phyloP scores from a whole-genome alignment of 768 basidiomycete species.

The Pulveroboletus sp. region DNA sequence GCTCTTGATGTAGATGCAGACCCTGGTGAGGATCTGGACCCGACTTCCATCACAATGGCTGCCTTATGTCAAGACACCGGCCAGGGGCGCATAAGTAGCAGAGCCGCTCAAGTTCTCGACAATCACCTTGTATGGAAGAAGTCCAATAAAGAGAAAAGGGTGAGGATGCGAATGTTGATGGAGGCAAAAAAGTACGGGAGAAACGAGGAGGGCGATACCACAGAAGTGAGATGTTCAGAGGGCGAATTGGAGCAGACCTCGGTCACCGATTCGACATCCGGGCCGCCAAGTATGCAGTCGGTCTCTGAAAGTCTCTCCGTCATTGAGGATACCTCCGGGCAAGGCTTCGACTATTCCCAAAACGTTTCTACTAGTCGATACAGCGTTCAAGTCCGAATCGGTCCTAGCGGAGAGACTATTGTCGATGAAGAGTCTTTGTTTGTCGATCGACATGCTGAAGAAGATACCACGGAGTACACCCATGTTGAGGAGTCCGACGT shows the following conservation, averaged over 20 bases:
- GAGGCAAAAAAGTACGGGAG: conserved; percentile 75
- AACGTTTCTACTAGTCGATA: conserved; percentile 62
- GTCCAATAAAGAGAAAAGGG: conserved; percentile 61
- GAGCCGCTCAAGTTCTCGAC: conserved; percentile 63
- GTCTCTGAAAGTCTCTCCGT: conserved; percentile 11
- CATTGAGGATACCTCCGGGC: conserved; percentile 43
- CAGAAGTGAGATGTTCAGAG: conserved; percentile 9
- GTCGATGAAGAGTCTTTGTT: conserved; percentile 82
- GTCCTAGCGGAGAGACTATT: conserved; percentile 81
- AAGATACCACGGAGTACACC: conserved; percentile 66
- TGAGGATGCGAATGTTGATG: conserved; percentile 55
- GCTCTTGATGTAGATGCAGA: conserved; percentile 54
- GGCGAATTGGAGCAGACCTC: conserved; percentile 7
- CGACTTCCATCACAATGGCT: conserved; percentile 82
- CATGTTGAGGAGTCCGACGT: conserved; percentile 80
- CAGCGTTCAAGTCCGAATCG: conserved; percentile 83
- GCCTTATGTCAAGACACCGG: conserved; percentile 72
- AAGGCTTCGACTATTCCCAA: conserved; percentile 68
- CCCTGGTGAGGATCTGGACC: conserved; percentile 75
- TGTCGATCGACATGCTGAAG: conserved; percentile 66
- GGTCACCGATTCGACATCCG: conserved; percentile 3
- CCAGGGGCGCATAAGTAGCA: conserved; percentile 73
- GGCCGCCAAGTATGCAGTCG: conserved; percentile 14
- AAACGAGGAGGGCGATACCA: conserved; percentile 43
- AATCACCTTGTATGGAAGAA: conserved; percentile 73